Evolutionary conservation across 257 asterid species (phyloP), one percentile per base, ranked within the genome.

Genomic region (Solanum commersonii): DNA sequence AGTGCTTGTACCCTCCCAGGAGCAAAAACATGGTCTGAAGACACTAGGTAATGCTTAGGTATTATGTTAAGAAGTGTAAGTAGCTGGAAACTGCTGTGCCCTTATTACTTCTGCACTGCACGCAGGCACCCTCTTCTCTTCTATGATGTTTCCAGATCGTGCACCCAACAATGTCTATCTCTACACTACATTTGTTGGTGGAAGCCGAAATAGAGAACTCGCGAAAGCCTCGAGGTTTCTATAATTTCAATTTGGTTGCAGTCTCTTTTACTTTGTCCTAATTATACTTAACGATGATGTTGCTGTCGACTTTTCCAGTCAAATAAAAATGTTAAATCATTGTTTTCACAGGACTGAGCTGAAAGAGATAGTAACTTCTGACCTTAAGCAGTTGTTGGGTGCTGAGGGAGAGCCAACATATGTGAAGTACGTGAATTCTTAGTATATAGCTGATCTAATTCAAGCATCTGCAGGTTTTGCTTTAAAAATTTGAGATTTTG

Each of bases 111-210:
- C 15, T 27, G 16, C 29, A 85, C 77, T 87, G 27, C 85, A 84
- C 65, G 88, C 94, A 95, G 99, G 99, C 71, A 96, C 99, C 87
- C 98, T 95, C 74, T 96, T 96, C 92, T 94, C 98, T 84, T 96
- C 98, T 27, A 94, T 92, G 94, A 96, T 96, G 99, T 96, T 96
- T 90, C 99, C 98, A 25, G 99, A 96, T 90, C 98, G 99, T 52
- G 97, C 98, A 40, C 99, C 99, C 31, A 90, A 88, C 83, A 96
- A 93, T 88, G 94, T 90, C 68, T 88, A 94, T 91, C 99, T 96
- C 85, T 96, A 96, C 85, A 95, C 98, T 49, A 96, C 99, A 38
- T 96, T 96, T 91, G 92, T 96, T 70, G 98, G 99, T 42, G 99
- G 98, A 86, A 95, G 98, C 92, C 92, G 98, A 88, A 96, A 94